These are phyloP conservation scores for Pichia gijzeniarum DNA, from an alignment of 805 yeast genomes.

Conservation along the genomic window DNA sequence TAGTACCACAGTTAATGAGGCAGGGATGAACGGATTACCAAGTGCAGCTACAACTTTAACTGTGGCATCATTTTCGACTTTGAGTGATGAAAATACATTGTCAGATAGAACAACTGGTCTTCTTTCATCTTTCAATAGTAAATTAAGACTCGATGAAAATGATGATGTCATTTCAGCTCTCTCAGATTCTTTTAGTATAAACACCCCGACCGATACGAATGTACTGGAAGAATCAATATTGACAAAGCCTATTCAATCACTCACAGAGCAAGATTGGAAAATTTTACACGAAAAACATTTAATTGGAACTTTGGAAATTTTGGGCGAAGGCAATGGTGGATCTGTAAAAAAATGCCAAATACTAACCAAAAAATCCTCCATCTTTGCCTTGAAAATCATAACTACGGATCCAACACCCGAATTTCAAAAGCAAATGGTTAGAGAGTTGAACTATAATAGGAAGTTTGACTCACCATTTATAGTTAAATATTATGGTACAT, in stretches of 20 bases:
- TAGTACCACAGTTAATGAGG: background rate
- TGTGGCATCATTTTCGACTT: slow-evolving; percentile 8
- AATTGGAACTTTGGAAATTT: slow-evolving; percentile 58
- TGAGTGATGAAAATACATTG: slow-evolving; percentile 6
- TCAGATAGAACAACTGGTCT: slow-evolving; percentile 3
- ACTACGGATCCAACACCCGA: slow-evolving; percentile 78
- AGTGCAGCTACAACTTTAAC: slow-evolving; percentile 13
- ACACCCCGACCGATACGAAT: slow-evolving; percentile 3
- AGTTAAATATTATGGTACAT: slow-evolving; percentile 91
- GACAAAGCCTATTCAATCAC: slow-evolving; percentile 10
- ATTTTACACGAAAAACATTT: slow-evolving; percentile 47
- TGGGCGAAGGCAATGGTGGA: slow-evolving; percentile 97
- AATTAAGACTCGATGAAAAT: slow-evolving; percentile 5
- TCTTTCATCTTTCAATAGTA: slow-evolving; percentile 5
- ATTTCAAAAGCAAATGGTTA: slow-evolving; percentile 78
- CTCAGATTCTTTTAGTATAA: background rate
- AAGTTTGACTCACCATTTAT: slow-evolving; percentile 78
- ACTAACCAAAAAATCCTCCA: slow-evolving; percentile 41
- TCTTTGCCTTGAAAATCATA: slow-evolving; percentile 80
- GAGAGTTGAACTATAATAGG: slow-evolving; percentile 86
- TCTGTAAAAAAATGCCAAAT: slow-evolving; percentile 75
- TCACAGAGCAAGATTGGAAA: slow-evolving; percentile 72
- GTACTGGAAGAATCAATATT: background rate
- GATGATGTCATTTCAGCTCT: background rate
- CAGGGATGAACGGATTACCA: slow-evolving; percentile 6